Evolutionary conservation across 345 rosid species (phyloP).

Genomic region (Erysimum cheiranthoides): DNA sequence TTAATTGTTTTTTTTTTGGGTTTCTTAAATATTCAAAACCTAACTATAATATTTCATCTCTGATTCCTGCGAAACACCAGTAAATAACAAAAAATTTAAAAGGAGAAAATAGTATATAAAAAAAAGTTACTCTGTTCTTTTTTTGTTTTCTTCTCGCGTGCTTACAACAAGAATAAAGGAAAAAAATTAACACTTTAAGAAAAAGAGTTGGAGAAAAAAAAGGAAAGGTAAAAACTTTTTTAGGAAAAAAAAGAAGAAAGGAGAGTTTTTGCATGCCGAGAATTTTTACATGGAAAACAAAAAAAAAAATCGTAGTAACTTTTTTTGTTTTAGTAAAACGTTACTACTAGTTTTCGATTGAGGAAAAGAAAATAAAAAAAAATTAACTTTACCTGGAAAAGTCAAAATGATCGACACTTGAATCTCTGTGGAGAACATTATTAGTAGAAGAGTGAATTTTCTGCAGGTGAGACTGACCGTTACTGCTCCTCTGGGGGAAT

Average conservation of each 20-base stretch:
- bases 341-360: slow-evolving; percentile 12
- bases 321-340: slow-evolving; percentile 4
- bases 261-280: slow-evolving; percentile 35
- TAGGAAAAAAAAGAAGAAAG: slow-evolving; percentile 16
- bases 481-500: slow-evolving; percentile 25
- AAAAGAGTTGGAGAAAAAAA: slow-evolving; percentile 38
- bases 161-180: slow-evolving; percentile 12
- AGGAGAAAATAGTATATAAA: slow-evolving; percentile 33
- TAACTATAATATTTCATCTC: slow-evolving; percentile 38
- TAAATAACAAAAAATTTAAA: slow-evolving; percentile 23
- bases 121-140: slow-evolving; percentile 26
- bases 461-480: slow-evolving; percentile 31
- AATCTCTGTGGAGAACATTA: slow-evolving; percentile 34
- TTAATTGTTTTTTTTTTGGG: neutral
- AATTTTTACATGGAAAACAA: slow-evolving; percentile 23
- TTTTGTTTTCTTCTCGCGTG: slow-evolving; percentile 53
- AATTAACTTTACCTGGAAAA: slow-evolving; percentile 27
- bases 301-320: neutral
- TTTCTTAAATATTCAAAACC: slow-evolving; percentile 21
- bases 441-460: slow-evolving; percentile 31
- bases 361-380: slow-evolving; percentile 11
- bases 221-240: slow-evolving; percentile 36
- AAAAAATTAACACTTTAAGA: slow-evolving; percentile 29
- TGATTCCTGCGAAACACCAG: slow-evolving; percentile 56
- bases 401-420: slow-evolving; percentile 30